Evolutionary conservation across 2,329 filamentous ascomycete genomes (phyloP), one percentile per base, ranked within the genome.

Genomic region (Colletotrichum costaricense): DNA sequence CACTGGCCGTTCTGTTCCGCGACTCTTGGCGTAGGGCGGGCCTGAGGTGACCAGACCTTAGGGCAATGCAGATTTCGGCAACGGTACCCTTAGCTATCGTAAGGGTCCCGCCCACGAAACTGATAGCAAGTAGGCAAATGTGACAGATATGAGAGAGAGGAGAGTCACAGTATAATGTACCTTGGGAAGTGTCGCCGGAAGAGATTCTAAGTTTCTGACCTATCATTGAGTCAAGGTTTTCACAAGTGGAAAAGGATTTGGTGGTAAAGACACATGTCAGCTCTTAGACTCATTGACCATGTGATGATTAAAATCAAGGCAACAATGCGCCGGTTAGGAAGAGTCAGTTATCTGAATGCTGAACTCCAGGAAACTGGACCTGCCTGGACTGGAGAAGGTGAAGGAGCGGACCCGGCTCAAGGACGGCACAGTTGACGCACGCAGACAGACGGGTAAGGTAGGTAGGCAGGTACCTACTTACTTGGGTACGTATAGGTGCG

Each of bases 1-100:
- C 67, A 62, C 59, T 71, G 67, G 62, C 60, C 57, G 54, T 42
- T 52, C n/a, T 52, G 46, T 70, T 70, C 71, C 71, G 71, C 69
- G 26, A 35, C 55, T 14, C 62, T 70, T 58, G 71, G 71, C 71
- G 30, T n/a, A 30, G 46, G 24, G 42, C 24, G 22, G 38, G 60
- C 46, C 30, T 12, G 35, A 65, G 55, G 56, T 60, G 49, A 49
- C 42, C 42, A 49, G 42, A 49, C 30, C n/a, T 52, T 38, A 24
- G 22, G 46, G 49, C 49, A 12, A 64, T 38, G 62, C 62, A 64
- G 24, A 64, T 33, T 35, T 55, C 14, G 49, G 26, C 19, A 55
- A 55, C 46, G 22, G 28, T 26, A 55, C 46, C 8, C 26, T 38
- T n/a, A 24, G 30, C 62, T 22, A 55, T n/a, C 8, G 54, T 11